A percentile compares a stretch with the other conserved stretches of the same genome.
Conservation (phyloP, 148 eudicot genomes). For the Chenopodium suecicum region DNA sequence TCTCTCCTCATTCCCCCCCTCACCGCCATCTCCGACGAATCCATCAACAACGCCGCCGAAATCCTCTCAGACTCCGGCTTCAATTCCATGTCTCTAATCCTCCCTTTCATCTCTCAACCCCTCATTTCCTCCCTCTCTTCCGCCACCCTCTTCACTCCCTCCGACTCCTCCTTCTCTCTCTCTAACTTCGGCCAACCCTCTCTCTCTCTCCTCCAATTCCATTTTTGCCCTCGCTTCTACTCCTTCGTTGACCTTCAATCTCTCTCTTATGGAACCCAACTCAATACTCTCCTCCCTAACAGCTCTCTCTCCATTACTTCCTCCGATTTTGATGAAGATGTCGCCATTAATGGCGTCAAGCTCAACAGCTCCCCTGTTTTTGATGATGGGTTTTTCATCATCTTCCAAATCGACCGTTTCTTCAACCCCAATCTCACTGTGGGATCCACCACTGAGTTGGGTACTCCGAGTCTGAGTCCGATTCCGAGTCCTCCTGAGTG, state of each 20-base stretch:
- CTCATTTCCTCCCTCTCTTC: slow-evolving; percentile 29
- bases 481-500: background rate
- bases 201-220: slow-evolving; percentile 55
- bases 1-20: slow-evolving; percentile 10
- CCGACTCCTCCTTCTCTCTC: slow-evolving; percentile 41
- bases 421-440: slow-evolving; percentile 36
- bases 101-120: slow-evolving; percentile 41
- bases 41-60: slow-evolving; percentile 48
- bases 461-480: background rate
- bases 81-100: slow-evolving; percentile 62
- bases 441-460: background rate
- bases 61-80: slow-evolving; percentile 57
- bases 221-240: slow-evolving; percentile 52
- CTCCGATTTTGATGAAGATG: slow-evolving; percentile 6
- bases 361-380: slow-evolving; percentile 47
- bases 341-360: slow-evolving; percentile 17
- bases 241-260: slow-evolving; percentile 51
- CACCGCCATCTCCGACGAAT: slow-evolving; percentile 30
- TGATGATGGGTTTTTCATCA: slow-evolving; percentile 52
- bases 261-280: slow-evolving; percentile 41
- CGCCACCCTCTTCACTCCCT: slow-evolving; percentile 36
- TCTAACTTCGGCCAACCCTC: slow-evolving; percentile 52
- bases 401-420: slow-evolving; percentile 44
- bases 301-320: slow-evolving; percentile 45
- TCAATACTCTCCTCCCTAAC: slow-evolving; percentile 49